Evolutionary conservation across 2,329 filamentous ascomycete genomes (phyloP).

Genomic region (Xylariaceae sp.): DNA sequence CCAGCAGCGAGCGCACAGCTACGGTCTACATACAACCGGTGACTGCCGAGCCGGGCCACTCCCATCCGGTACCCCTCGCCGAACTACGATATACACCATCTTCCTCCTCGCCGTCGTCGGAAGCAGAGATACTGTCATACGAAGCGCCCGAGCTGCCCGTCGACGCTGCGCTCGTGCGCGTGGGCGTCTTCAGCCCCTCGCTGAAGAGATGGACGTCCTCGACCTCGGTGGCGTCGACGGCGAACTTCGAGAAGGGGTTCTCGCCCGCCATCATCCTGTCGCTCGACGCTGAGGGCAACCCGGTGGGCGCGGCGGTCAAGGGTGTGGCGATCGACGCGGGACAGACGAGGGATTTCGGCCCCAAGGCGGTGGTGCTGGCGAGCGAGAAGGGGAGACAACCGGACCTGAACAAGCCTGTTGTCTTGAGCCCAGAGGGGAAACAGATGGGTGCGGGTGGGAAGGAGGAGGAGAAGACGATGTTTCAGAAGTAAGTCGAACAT

Average conservation of each 20-base stretch:
- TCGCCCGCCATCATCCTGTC: conserved; percentile 51
- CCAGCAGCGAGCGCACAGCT: conserved; percentile 37
- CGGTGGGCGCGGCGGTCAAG: conserved; percentile 47
- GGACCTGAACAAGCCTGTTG: conserved; percentile 58
- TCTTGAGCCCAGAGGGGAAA: conserved; percentile 55
- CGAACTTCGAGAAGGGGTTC: conserved; percentile 58
- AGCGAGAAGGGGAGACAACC: conserved; percentile 48
- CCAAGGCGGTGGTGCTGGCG: conserved; percentile 48
- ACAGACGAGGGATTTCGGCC: conserved; percentile 59
- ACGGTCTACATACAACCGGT: conserved; percentile 52
- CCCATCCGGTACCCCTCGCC: conserved; percentile 43
- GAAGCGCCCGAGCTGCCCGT: conserved; percentile 50
- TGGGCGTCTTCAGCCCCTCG: conserved; percentile 51
- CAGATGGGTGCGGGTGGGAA: conserved; percentile 55
- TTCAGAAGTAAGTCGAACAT: conserved; percentile 55
- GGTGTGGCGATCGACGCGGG: conserved; percentile 59
- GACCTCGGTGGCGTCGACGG: conserved; percentile 48
- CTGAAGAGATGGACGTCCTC: conserved; percentile 46
- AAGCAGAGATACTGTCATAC: conserved; percentile 48
- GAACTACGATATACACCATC: conserved; percentile 53
- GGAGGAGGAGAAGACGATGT: conserved; percentile 58
- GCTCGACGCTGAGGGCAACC: conserved; percentile 38
- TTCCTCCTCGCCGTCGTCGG: conserved; percentile 38
- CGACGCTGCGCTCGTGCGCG: conserved; percentile 44
- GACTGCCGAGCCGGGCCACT: conserved; percentile 23